Percentiles rank a stretch among this genome's conserved stretches.
phyloP scores from a whole-genome alignment of 176 grass and related monocot genomes.

The Oryza punctata region DNA sequence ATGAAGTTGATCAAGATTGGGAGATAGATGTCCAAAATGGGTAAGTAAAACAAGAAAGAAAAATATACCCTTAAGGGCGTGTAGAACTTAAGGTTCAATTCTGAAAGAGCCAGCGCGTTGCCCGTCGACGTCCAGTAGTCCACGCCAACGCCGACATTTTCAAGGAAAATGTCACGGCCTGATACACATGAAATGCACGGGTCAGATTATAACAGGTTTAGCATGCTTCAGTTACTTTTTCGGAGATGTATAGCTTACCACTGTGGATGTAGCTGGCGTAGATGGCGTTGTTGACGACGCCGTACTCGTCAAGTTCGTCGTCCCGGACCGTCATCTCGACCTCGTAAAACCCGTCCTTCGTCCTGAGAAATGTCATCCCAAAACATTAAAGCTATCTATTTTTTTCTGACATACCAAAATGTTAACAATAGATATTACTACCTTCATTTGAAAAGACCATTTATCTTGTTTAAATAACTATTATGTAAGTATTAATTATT shows the following conservation, averaged over 20 bases:
- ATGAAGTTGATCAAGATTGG: neutral
- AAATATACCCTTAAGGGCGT: slow-evolving; percentile 38
- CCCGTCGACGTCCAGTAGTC: slow-evolving; percentile 60
- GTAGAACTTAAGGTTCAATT: slow-evolving; percentile 65
- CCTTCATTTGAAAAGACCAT: neutral
- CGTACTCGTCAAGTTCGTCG: slow-evolving; percentile 75
- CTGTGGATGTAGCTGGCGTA: slow-evolving; percentile 73
- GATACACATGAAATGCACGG: neutral
- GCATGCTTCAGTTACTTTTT: slow-evolving; percentile 3
- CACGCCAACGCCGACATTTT: slow-evolving; percentile 45
- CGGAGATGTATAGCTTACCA: neutral
- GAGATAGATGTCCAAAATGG: neutral
- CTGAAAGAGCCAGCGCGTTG: slow-evolving; percentile 59
- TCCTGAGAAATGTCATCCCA: slow-evolving; percentile 15
- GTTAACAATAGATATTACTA: neutral
- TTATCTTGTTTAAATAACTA: no score
- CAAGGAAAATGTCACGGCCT: slow-evolving; percentile 62
- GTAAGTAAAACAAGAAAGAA: neutral
- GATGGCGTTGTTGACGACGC: slow-evolving; percentile 79
- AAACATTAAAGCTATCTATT: neutral
- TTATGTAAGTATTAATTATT: no score
- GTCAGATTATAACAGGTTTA: neutral
- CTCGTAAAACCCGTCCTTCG: slow-evolving; percentile 54
- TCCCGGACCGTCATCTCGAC: slow-evolving; percentile 60
- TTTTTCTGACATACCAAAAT: neutral